Conservation (phyloP, 2,329 filamentous ascomycete species). For the Zymoseptoria tritici region DNA sequence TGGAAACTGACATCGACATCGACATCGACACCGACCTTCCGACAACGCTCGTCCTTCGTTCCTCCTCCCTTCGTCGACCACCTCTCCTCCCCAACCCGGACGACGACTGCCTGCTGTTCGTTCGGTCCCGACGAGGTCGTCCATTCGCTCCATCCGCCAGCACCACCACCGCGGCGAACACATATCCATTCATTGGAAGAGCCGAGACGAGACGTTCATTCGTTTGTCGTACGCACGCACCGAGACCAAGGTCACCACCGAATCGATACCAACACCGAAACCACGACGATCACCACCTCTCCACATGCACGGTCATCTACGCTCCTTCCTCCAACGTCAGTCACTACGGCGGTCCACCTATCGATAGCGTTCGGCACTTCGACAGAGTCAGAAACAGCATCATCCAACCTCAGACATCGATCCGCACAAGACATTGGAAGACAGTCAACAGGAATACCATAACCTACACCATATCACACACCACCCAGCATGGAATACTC, state of each 20-base stretch:
- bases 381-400: not conserved
- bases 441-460: not conserved
- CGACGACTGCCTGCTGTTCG: not conserved
- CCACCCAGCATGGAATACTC: slow-evolving; percentile 70
- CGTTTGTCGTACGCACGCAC: not conserved
- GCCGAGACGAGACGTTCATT: not conserved
- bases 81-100: not conserved
- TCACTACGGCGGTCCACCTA: not conserved
- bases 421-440: slow-evolving; percentile 2
- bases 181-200: not conserved
- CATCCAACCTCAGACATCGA: slow-evolving; percentile 4
- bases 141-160: not conserved
- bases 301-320: not conserved
- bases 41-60: not conserved
- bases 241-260: not conserved
- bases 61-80: not conserved
- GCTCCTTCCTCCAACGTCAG: not conserved
- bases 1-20: not conserved
- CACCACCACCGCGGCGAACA: not conserved
- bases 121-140: not conserved
- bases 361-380: not conserved
- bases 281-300: not conserved
- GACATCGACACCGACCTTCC: not conserved
- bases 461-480: slow-evolving; percentile 8
- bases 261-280: not conserved